These are phyloP conservation scores for Melaleuca alternifolia DNA, from an alignment of 345 rosid species.

Conservation along the genomic window DNA sequence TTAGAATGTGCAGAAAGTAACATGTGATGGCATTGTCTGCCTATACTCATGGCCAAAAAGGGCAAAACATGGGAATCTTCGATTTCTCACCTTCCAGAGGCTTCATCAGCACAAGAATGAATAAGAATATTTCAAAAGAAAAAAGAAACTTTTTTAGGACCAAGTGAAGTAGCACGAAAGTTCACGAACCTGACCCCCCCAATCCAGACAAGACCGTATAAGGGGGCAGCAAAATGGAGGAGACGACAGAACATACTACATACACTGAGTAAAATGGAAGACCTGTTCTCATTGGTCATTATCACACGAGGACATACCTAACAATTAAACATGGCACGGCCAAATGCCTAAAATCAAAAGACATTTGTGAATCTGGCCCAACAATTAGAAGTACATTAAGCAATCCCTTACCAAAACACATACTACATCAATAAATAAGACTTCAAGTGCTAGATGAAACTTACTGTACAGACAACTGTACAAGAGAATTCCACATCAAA, in stretches of 20 bases:
- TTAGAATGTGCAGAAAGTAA: not conserved
- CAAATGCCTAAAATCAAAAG: not conserved
- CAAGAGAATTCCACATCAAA: conserved; percentile 13
- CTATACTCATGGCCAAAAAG: not conserved
- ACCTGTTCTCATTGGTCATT: not conserved
- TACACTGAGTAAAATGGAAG: not conserved
- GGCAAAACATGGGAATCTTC: not conserved
- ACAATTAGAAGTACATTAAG: not conserved
- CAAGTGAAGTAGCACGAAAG: not conserved
- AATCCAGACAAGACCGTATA: not conserved
- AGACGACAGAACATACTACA: not conserved
- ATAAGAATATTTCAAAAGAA: not conserved
- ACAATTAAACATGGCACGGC: not conserved
- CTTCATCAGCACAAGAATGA: not conserved
- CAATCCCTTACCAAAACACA: not conserved
- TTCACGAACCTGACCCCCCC: not conserved
- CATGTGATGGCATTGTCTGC: not conserved
- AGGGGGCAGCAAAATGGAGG: not conserved
- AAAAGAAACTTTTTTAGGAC: not conserved
- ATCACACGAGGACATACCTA: not conserved
- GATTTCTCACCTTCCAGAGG: not conserved
- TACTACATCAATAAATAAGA: not conserved
- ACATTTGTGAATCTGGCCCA: not conserved
- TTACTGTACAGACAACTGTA: conserved; percentile 50
- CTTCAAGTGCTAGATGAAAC: conserved; percentile 7